Percentiles rank a stretch among this genome's conserved stretches.
Conservation (phyloP, 1,139 yeast genomes). For the Tardiomyces depauwii region DNA sequence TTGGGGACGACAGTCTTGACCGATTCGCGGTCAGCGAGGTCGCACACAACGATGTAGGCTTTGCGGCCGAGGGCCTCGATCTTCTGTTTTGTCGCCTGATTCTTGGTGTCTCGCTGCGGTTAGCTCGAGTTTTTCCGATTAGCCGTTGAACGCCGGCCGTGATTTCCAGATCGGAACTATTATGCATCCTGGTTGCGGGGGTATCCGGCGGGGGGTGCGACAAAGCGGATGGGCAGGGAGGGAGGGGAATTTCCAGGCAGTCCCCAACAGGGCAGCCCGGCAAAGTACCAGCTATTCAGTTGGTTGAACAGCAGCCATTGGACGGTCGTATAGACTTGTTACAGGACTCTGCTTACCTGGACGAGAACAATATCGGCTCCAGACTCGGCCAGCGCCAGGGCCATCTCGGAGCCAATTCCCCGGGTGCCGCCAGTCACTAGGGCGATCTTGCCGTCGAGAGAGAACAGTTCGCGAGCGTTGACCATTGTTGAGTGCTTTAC, state of each 20-base stretch:
- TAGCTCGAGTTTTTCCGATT: background rate
- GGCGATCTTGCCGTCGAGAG: conserved; percentile 56
- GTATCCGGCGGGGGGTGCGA: background rate
- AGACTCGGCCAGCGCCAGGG: conserved; percentile 61
- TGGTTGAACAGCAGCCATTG: too few relatives aligned
- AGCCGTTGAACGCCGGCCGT: too few relatives aligned
- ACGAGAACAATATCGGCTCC: conserved; percentile 49
- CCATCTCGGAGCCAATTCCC: conserved; percentile 65
- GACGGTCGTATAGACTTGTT: too few relatives aligned
- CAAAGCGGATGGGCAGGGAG: too few relatives aligned
- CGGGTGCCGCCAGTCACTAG: conserved; percentile 62
- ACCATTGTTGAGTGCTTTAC: background rate
- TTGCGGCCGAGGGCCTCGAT: conserved; percentile 20
- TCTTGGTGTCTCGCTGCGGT: background rate
- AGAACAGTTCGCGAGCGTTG: conserved; percentile 5
- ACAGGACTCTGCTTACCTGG: background rate
- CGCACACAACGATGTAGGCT: conserved; percentile 18
- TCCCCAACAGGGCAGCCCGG: too few relatives aligned
- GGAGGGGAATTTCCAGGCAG: too few relatives aligned
- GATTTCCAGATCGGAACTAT: too few relatives aligned
- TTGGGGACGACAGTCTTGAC: conserved; percentile 23
- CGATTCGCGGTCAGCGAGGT: conserved; percentile 19
- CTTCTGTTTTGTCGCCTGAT: background rate
- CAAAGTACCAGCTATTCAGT: too few relatives aligned
- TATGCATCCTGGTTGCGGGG: background rate